phyloP scores from a whole-genome alignment of 805 yeast species.

The Yarrowia yakushimensis region DNA sequence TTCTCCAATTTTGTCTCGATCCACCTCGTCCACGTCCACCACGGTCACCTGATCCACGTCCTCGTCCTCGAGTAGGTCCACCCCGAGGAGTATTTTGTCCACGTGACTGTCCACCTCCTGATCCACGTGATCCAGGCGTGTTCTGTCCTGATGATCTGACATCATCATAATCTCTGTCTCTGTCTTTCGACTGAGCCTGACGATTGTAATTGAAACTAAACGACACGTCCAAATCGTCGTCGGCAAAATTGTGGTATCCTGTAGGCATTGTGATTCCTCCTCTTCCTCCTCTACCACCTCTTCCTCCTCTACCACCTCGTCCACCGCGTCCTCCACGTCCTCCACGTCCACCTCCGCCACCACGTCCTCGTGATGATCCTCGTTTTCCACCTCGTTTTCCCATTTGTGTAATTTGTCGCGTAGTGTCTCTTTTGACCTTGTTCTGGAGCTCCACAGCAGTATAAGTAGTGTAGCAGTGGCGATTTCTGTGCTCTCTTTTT shows the following conservation, averaged over 20 bases:
- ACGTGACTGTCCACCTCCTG: no score
- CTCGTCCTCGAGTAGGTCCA: no score
- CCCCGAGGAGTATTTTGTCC: no score
- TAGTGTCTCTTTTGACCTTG: background rate
- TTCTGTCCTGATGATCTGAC: background rate
- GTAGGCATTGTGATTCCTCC: constrained; percentile 1
- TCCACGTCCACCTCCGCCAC: background rate
- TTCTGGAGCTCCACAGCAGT: background rate
- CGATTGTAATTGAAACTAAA: background rate
- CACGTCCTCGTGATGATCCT: constrained; percentile 4
- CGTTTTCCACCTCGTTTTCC: constrained; percentile 22
- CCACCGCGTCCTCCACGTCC: background rate
- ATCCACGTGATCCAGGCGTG: background rate
- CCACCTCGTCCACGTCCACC: background rate
- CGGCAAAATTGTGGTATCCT: background rate
- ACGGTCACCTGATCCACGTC: background rate
- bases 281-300: background rate
- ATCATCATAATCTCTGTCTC: background rate
- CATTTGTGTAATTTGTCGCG: background rate
- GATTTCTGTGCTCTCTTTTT: background rate
- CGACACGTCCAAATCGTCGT: background rate
- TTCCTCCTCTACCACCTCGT: background rate
- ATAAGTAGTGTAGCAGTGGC: background rate
- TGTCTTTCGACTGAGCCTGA: background rate
- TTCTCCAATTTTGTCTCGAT: background rate